Percentiles rank a stretch among this genome's conserved stretches.
Evolutionary conservation across 2,329 filamentous ascomycete genomes (phyloP).

Genomic region (Epichloe gansuensis): DNA sequence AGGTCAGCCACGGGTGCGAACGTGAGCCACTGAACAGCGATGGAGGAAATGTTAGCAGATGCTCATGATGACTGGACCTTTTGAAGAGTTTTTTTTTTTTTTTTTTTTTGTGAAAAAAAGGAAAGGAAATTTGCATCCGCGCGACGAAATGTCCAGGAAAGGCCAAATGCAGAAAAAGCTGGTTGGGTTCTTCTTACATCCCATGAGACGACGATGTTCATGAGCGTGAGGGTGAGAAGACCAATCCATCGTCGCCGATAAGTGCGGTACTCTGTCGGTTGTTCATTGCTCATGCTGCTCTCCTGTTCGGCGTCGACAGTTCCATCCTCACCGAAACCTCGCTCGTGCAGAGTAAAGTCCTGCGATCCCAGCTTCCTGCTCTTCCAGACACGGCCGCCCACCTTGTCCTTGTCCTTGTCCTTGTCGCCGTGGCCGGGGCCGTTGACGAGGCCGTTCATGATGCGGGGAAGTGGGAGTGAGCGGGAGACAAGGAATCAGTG

Average conservation of each 20-base stretch:
- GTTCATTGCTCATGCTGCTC: conserved; percentile 10
- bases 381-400: conserved; percentile 17
- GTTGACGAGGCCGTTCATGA: not conserved
- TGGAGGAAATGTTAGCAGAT: not conserved
- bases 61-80: no score
- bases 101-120: not conserved
- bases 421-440: not conserved
- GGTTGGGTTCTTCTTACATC: conserved; percentile 51
- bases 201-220: conserved; percentile 93
- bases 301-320: conserved; percentile 12
- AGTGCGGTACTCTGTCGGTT: conserved; percentile 25
- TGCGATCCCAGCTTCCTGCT: conserved; percentile 18
- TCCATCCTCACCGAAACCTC: conserved; percentile 9
- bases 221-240: conserved; percentile 64
- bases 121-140: not conserved
- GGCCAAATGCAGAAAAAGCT: not conserved
- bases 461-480: not conserved
- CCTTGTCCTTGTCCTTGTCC: conserved; percentile 7
- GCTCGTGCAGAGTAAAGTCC: conserved; percentile 17
- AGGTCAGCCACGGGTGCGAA: conserved; percentile 73
- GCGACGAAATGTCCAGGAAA: not conserved
- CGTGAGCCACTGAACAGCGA: conserved; percentile 59
- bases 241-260: conserved; percentile 91
- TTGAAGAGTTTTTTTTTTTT: no score
- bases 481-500: no score